phyloP scores from a whole-genome alignment of 495 filamentous ascomycete genomes.

The Lepraria neglecta region DNA sequence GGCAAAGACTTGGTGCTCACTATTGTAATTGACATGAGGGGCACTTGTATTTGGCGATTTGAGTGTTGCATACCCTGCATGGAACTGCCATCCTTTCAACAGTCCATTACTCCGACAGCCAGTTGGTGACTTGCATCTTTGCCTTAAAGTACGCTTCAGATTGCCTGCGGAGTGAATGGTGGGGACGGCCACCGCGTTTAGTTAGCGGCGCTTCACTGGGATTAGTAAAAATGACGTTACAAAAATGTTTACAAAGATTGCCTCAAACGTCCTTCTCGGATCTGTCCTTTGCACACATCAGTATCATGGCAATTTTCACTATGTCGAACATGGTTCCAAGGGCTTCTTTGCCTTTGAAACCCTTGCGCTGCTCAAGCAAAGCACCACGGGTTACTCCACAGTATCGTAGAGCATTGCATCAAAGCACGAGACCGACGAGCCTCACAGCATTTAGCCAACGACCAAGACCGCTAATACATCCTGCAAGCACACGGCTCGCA shows the following conservation, averaged over 20 bases:
- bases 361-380: not conserved
- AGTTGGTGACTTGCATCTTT: not conserved
- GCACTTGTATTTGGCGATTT: constrained; percentile 60
- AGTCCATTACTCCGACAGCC: not conserved
- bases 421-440: not conserved
- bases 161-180: not conserved
- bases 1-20: constrained; percentile 38
- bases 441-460: not conserved
- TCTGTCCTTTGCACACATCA: not conserved
- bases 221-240: not conserved
- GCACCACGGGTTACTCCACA: not conserved
- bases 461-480: not conserved
- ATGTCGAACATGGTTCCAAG: not conserved
- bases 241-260: no score
- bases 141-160: not conserved
- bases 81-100: constrained; percentile 28
- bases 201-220: not conserved
- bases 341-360: not conserved
- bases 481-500: not conserved
- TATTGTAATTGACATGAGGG: constrained; percentile 55
- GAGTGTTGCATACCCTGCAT: constrained; percentile 55
- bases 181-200: not conserved
- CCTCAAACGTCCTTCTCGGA: not conserved
- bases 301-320: not conserved
- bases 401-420: constrained; percentile 8